Percentiles rank a stretch among this genome's conserved stretches.
Evolutionary conservation across 768 basidiomycete species (phyloP).

Genomic region (Lyophyllum shimeji): DNA sequence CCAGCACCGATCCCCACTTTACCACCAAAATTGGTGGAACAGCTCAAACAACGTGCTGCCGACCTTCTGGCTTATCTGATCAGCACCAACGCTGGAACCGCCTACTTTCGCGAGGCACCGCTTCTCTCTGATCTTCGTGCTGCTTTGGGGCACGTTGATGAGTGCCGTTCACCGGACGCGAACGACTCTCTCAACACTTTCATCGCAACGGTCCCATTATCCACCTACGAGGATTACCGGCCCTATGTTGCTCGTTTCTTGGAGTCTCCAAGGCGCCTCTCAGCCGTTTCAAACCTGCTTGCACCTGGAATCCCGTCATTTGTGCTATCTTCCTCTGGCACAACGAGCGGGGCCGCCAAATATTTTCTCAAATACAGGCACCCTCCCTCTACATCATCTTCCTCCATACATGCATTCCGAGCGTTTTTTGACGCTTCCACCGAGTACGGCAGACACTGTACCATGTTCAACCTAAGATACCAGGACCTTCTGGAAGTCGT

Average conservation of each 20-base stretch:
- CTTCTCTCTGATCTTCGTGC: slow-evolving; percentile 3
- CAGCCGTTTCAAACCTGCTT: slow-evolving; percentile 11
- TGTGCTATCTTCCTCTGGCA: slow-evolving; percentile 17
- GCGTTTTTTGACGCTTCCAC: background rate
- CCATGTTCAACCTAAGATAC: slow-evolving; percentile 6
- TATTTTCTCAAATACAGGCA: slow-evolving; percentile 16
- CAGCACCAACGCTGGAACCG: background rate
- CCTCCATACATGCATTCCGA: background rate
- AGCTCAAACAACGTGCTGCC: background rate
- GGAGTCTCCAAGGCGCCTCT: background rate
- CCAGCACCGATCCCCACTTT: background rate
- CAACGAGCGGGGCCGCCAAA: slow-evolving; percentile 13
- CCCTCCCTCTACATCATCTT: slow-evolving; percentile 1
- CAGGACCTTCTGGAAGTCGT: slow-evolving; percentile 3
- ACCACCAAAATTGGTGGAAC: background rate
- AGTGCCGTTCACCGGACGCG: background rate
- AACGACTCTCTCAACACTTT: background rate
- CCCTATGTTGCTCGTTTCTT: slow-evolving; percentile 7
- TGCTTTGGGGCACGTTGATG: background rate
- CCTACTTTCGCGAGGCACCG: slow-evolving; percentile 1
- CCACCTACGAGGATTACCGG: slow-evolving; percentile 11
- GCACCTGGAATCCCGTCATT: slow-evolving; percentile 17
- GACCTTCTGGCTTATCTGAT: slow-evolving; percentile 1
- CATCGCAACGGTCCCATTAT: slow-evolving; percentile 1
- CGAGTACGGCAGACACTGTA: slow-evolving; percentile 1